These are phyloP conservation scores for Phytophthora idaei DNA, from an alignment of 352 stramenopile species.

Conservation along the genomic window DNA sequence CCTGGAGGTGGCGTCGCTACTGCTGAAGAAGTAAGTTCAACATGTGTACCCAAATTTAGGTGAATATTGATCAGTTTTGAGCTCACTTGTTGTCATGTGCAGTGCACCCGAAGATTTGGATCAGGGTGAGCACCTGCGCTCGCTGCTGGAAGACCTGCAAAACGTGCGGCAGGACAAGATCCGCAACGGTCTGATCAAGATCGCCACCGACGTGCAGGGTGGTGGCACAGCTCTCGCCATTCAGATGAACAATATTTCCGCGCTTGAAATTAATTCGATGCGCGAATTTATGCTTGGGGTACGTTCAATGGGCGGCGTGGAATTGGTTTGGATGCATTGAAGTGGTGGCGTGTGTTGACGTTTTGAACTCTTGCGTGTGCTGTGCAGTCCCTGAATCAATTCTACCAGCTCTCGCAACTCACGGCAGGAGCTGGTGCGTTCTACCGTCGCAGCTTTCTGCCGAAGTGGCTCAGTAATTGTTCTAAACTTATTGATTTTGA, in stretches of 20 bases:
- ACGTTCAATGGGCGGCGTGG: conserved; percentile 8
- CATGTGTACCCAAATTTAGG: not conserved
- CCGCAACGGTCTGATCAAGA: conserved; percentile 84
- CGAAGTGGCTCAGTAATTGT: not conserved
- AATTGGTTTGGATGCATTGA: not conserved
- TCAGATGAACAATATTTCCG: conserved; percentile 90
- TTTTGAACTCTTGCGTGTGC: not conserved
- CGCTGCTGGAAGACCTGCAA: conserved; percentile 86
- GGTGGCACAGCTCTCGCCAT: conserved; percentile 78
- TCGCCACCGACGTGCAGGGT: conserved; percentile 76
- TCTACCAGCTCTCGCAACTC: conserved; percentile 74
- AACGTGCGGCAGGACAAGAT: conserved; percentile 92
- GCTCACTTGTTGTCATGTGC: conserved; percentile 4
- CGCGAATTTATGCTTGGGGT: conserved; percentile 89
- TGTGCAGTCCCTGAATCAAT: conserved; percentile 79
- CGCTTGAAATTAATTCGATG: conserved; percentile 88
- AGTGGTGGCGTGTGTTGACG: not conserved
- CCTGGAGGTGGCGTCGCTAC: conserved; percentile 79
- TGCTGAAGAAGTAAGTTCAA: conserved; percentile 80
- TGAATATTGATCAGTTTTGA: not conserved
- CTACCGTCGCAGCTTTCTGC: not conserved
- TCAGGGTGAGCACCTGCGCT: conserved; percentile 81
- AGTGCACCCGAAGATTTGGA: conserved; percentile 86
- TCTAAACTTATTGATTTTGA: conserved; percentile 3
- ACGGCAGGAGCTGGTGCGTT: conserved; percentile 46